Evolutionary conservation across 139 green algal species (phyloP).

Genomic region (Klebsormidium nitens): DNA sequence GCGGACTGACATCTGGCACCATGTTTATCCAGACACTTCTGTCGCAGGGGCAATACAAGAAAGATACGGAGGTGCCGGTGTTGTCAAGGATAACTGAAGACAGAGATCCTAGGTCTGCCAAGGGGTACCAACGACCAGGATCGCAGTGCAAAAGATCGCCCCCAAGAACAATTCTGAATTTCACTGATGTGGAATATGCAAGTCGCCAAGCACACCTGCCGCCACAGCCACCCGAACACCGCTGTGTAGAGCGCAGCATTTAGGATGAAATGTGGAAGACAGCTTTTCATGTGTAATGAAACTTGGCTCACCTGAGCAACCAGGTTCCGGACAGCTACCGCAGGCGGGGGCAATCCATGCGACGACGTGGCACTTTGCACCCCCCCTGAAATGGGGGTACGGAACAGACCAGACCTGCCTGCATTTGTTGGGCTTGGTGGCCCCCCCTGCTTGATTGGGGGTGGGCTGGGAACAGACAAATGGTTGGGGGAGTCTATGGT

Average conservation of each 20-base stretch:
- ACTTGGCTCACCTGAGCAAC: constrained; percentile 49
- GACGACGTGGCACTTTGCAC: constrained; percentile 78
- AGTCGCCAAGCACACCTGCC: neutral
- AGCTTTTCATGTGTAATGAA: neutral
- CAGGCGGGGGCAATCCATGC: constrained; percentile 75
- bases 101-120: too few relatives aligned
- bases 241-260: too few relatives aligned
- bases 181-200: neutral
- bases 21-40: neutral
- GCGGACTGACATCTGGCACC: neutral
- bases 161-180: neutral
- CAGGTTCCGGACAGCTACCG: constrained; percentile 83
- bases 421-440: too few relatives aligned
- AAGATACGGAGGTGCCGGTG: neutral
- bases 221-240: neutral
- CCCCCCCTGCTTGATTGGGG: too few relatives aligned
- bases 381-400: constrained; percentile 68
- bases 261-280: too few relatives aligned
- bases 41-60: neutral
- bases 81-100: neutral
- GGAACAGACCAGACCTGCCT: constrained; percentile 58
- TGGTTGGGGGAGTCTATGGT: too few relatives aligned
- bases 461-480: too few relatives aligned
- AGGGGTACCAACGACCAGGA: too few relatives aligned
- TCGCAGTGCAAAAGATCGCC: neutral